phyloP scores from a whole-genome alignment of 2,329 filamentous ascomycete genomes.

The Xylaria multiplex region DNA sequence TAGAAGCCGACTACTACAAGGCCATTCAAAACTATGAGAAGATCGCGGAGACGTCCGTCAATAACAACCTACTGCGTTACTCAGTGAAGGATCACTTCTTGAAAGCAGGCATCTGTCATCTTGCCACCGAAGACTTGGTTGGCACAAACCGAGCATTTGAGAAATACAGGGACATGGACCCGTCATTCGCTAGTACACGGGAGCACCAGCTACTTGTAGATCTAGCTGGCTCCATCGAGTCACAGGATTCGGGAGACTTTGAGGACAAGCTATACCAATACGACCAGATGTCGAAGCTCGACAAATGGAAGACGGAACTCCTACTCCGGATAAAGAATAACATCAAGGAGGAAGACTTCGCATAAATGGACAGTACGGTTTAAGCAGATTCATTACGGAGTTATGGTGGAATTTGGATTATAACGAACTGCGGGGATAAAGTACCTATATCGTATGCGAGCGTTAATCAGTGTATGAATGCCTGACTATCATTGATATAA shows the following conservation, averaged over 20 bases:
- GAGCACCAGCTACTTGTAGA: conserved; percentile 86
- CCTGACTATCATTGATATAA: conserved; percentile 23
- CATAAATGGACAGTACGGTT: conserved; percentile 37
- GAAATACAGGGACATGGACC: conserved; percentile 82
- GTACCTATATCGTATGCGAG: conserved; percentile 28
- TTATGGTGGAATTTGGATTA: conserved; percentile 31
- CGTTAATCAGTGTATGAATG: conserved; percentile 31
- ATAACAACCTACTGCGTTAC: conserved; percentile 93
- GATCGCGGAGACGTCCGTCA: conserved; percentile 79
- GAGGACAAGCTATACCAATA: conserved; percentile 88
- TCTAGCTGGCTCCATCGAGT: conserved; percentile 77
- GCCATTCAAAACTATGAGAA: conserved; percentile 85
- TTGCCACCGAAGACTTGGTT: conserved; percentile 78
- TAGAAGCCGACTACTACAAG: conserved; percentile 85
- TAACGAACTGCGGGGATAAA: conserved; percentile 22
- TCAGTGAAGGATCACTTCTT: conserved; percentile 95
- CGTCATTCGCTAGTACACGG: conserved; percentile 77
- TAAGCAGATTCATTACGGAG: conserved; percentile 29
- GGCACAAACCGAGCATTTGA: conserved; percentile 82
- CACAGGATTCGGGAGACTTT: conserved; percentile 83
- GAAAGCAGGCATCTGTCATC: conserved; percentile 91
- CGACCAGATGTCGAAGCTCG: conserved; percentile 85
- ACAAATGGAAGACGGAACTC: conserved; percentile 96
- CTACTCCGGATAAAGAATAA: conserved; percentile 83
- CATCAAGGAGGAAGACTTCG: conserved; percentile 68